These are phyloP conservation scores for Podila horticola DNA, from an alignment of 192 early-diverging fungal genomes.

Conservation along the genomic window DNA sequence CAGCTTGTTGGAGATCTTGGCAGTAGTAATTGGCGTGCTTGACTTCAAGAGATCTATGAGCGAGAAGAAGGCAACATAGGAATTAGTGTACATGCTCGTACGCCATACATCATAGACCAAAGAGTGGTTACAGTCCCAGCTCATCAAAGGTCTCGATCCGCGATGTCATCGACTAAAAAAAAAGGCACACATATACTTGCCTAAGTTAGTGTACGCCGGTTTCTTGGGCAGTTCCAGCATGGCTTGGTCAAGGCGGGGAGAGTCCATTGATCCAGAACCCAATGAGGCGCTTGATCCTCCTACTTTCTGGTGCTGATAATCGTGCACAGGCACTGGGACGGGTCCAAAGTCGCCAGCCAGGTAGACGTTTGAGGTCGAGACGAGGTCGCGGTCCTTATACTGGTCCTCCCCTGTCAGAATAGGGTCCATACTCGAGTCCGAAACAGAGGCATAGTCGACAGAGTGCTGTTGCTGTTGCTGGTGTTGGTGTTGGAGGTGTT, in stretches of 20 bases:
- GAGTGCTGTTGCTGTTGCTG: constrained; percentile 12
- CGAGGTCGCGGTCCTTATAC: constrained; percentile 42
- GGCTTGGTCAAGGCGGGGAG: constrained; percentile 26
- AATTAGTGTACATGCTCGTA: constrained; percentile 32
- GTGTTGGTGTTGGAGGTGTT: constrained; percentile 23
- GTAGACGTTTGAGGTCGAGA: constrained; percentile 31
- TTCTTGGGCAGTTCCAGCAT: constrained; percentile 41
- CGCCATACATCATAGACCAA: neutral
- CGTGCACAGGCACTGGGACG: constrained; percentile 21
- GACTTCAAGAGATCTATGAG: constrained; percentile 75
- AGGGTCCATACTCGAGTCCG: constrained; percentile 45
- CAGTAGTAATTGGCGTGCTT: constrained; percentile 71
- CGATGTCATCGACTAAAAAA: neutral
- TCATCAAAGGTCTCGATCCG: neutral
- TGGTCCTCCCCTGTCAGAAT: constrained; percentile 47
- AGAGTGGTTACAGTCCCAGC: neutral
- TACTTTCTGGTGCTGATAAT: constrained; percentile 14
- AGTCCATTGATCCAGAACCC: constrained; percentile 36
- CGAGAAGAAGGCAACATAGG: constrained; percentile 36
- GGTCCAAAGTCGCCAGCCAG: constrained; percentile 51
- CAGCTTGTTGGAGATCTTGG: constrained; percentile 84
- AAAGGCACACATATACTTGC: constrained; percentile 11
- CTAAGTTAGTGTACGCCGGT: constrained; percentile 47
- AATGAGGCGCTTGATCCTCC: constrained; percentile 24
- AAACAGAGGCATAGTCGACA: constrained; percentile 30